phyloP scores from a whole-genome alignment of 306 rosid genomes.

The Nissolia schottii region DNA sequence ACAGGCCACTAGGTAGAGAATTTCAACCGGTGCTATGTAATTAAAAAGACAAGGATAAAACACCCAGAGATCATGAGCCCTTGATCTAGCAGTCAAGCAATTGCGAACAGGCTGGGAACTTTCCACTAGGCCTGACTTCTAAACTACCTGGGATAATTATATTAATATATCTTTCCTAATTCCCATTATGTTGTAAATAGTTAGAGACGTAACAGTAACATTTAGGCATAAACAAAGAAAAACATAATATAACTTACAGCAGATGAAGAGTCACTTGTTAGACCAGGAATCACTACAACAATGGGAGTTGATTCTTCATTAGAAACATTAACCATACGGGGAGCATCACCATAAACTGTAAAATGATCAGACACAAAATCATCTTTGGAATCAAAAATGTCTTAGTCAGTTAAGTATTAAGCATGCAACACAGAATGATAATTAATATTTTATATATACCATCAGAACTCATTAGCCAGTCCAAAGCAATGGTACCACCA shows the following conservation, averaged over 20 bases:
- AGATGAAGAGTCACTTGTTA: slow-evolving; percentile 80
- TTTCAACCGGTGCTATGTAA: background rate
- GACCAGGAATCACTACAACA: slow-evolving; percentile 75
- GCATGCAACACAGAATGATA: background rate
- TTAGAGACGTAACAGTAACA: background rate
- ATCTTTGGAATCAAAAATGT: background rate
- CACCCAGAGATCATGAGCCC: background rate
- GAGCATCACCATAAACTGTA: slow-evolving; percentile 46
- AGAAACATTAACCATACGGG: slow-evolving; percentile 20
- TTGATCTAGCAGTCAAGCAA: background rate
- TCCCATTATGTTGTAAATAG: background rate
- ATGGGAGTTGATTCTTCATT: slow-evolving; percentile 59
- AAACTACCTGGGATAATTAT: background rate
- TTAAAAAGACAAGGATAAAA: background rate
- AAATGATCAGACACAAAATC: slow-evolving; percentile 12
- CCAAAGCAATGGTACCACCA: slow-evolving; percentile 76
- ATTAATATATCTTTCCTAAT: too few species aligned
- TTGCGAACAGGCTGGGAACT: background rate
- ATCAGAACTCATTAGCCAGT: slow-evolving; percentile 52
- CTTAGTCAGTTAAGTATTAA: background rate
- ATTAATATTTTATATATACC: slow-evolving; percentile 38
- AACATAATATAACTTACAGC: slow-evolving; percentile 51
- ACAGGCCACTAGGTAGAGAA: background rate
- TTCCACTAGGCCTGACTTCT: background rate
- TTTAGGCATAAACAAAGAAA: background rate